phyloP scores from a whole-genome alignment of 83 land plant genomes.

The Picea engelmannii region DNA sequence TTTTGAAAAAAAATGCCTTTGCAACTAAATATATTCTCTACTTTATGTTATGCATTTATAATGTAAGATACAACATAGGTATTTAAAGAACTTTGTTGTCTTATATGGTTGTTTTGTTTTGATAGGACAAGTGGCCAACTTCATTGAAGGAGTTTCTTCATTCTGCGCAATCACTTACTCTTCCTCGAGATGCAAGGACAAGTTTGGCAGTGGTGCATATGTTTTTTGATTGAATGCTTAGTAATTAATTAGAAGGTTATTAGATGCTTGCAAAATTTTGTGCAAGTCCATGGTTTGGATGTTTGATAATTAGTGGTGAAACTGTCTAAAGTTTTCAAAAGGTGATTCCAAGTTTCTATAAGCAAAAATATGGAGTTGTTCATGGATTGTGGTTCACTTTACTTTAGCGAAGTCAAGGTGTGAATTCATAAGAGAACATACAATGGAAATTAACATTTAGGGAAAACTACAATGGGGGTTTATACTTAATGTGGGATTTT shows the following conservation, averaged over 20 bases:
- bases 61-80: neutral
- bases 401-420: neutral
- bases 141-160: constrained; percentile 70
- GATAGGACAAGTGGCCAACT: constrained; percentile 73
- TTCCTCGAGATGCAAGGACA: constrained; percentile 52
- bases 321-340: neutral
- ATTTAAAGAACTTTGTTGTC: neutral
- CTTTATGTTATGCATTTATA: neutral
- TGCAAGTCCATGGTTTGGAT: neutral
- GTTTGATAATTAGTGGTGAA: neutral
- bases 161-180: constrained; percentile 42
- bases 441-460: neutral
- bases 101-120: constrained; percentile 11
- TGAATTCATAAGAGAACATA: neutral
- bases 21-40: neutral
- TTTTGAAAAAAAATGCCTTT: neutral
- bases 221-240: neutral
- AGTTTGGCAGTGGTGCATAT: constrained; percentile 8
- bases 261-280: neutral
- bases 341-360: neutral
- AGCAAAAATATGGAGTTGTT: neutral
- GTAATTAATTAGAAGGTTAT: neutral
- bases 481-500: neutral
- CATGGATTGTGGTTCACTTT: neutral
- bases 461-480: neutral